These are phyloP conservation scores for Fagopyrum esculentum DNA, from an alignment of 148 eudicot species.

Conservation along the genomic window DNA sequence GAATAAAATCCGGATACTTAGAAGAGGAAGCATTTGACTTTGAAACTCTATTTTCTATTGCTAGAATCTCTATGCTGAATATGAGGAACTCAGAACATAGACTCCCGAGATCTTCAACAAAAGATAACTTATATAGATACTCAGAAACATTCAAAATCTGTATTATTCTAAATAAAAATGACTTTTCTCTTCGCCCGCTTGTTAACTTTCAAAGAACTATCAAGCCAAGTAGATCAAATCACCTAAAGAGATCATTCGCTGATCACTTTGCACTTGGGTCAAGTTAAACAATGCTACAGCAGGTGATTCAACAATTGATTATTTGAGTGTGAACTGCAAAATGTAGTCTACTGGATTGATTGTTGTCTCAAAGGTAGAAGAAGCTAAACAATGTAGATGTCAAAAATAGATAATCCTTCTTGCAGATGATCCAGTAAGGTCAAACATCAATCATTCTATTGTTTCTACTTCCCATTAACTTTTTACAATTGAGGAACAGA, in stretches of 20 bases:
- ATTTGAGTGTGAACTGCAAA: constrained; percentile 1
- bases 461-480: not conserved
- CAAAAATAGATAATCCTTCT: not conserved
- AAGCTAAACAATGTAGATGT: not conserved
- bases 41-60: not conserved
- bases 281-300: constrained; percentile 3
- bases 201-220: not conserved
- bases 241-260: not conserved
- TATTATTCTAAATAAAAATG: not conserved
- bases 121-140: not conserved
- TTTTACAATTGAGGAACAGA: not conserved
- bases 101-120: not conserved
- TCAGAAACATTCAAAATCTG: not conserved
- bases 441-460: not conserved
- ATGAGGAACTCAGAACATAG: not conserved
- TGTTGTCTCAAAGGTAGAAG: constrained; percentile 6
- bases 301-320: not conserved
- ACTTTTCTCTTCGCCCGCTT: not conserved
- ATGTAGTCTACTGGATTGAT: not conserved
- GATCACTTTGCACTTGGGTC: not conserved
- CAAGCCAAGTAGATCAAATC: constrained; percentile 1
- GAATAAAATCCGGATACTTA: not conserved
- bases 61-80: not conserved
- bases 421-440: not conserved
- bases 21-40: not conserved